Evolutionary conservation across 2,329 filamentous ascomycete species (phyloP).

Genomic region (Fusarium agapanthi): DNA sequence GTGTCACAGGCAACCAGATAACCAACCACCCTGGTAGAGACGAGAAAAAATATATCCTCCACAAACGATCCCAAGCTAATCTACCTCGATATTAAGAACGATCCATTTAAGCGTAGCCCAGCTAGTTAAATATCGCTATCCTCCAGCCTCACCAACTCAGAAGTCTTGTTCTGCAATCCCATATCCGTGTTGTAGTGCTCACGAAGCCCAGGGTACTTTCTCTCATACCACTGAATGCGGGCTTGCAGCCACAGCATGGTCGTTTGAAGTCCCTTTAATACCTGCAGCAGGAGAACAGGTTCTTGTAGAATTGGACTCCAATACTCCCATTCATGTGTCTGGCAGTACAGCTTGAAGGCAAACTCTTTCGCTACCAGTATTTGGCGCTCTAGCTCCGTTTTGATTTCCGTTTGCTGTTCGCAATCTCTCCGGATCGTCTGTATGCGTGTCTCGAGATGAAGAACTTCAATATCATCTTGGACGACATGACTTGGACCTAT

Average conservation of each 20-base stretch:
- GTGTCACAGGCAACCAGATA: neutral
- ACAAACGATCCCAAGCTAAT: neutral
- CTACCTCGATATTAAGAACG: neutral
- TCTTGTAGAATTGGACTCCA: neutral
- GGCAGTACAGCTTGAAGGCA: neutral
- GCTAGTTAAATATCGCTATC: neutral
- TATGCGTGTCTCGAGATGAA: neutral
- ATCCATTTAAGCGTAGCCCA: neutral
- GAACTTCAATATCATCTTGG: neutral
- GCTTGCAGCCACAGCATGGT: neutral
- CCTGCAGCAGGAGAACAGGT: neutral
- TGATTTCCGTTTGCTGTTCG: neutral
- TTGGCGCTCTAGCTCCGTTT: neutral
- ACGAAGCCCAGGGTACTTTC: neutral
- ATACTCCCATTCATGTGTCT: neutral
- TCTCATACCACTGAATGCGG: conserved; percentile 19
- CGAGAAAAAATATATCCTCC: no score
- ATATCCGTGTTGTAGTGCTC: neutral
- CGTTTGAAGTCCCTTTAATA: neutral
- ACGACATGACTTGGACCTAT: neutral
- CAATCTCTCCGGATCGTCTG: neutral
- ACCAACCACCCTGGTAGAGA: neutral
- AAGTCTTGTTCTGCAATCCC: neutral
- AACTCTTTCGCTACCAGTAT: neutral
- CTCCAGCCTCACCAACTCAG: neutral